phyloP scores from a whole-genome alignment of 768 basidiomycete species.

The Phanerochaete sordida region DNA sequence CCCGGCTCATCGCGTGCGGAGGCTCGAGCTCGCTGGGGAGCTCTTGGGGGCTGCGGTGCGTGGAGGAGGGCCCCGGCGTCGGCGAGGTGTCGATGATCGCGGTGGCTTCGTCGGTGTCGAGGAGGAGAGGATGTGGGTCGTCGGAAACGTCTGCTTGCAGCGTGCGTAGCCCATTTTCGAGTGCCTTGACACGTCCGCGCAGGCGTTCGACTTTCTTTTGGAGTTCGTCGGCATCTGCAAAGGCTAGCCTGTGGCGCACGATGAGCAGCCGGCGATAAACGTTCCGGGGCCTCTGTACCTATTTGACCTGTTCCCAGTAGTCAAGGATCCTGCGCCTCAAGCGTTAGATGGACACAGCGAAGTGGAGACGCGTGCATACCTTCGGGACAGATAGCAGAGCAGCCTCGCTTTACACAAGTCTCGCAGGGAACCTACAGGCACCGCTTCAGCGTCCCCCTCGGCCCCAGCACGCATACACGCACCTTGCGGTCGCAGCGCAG shows the following conservation, averaged over 20 bases:
- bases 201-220: conserved; percentile 61
- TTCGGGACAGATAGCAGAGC: conserved; percentile 73
- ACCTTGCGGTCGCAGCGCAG: conserved; percentile 32
- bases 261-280: background rate
- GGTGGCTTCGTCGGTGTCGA: conserved; percentile 13
- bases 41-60: background rate
- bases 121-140: conserved; percentile 48
- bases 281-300: conserved; percentile 30
- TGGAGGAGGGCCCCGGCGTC: background rate
- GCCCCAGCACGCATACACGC: background rate
- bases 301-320: conserved; percentile 55
- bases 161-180: conserved; percentile 54
- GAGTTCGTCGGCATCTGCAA: conserved; percentile 68
- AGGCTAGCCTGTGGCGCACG: conserved; percentile 41
- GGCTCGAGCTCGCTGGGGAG: background rate
- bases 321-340: conserved; percentile 41
- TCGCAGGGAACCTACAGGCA: conserved; percentile 64
- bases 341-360: background rate
- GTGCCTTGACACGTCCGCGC: conserved; percentile 50
- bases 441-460: background rate
- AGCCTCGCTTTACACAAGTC: conserved; percentile 73
- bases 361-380: conserved; percentile 36
- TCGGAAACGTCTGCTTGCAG: conserved; percentile 47
- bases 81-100: background rate
- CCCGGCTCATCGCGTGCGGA: conserved; percentile 10